Evolutionary conservation across 163 green algal genomes (phyloP), one percentile per base, ranked within the genome.

Genomic region (Chloromonas sp.): DNA sequence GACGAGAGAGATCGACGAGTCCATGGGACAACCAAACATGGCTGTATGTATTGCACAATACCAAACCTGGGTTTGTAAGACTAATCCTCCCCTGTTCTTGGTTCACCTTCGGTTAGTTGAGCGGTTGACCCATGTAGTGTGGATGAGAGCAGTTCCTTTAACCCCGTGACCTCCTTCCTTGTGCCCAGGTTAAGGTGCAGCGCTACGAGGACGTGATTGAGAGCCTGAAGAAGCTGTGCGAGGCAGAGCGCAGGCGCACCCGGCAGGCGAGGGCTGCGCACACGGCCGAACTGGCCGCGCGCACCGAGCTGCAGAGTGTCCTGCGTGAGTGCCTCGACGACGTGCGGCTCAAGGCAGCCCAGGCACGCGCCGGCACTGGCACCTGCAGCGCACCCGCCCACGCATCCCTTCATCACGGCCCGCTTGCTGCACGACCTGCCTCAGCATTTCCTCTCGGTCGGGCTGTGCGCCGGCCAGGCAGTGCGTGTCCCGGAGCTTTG

Each of bases 121-220:
- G 36, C 36, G 36, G 36, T 36, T 36, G 36, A 36, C 36, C 36
- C 36, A 36, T 36, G 36, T 36, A 36, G 36, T 36, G 36, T 36
- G 36, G 36, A 36, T 36, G 36, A 36, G 36, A 36, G 36, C 36
- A 36, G 36, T 36, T 36, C 36, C 36, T 36, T 36, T 36, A 36
- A 36, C 36, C 36, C 36, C 36, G 36, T 36, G 36, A 36, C 36
- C 36, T 36, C 36, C 36, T 36, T 36, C 36, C 36, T 36, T 11
- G 66, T 11, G 66, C 8, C 66, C 66, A 76, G 66, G 11, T 76
- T 11, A 76, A 76, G 66, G 66, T 76, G 66, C 81, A 88, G 84
- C 84, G 87, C 3, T 90, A 90, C 58, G 87, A 90, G 84, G 87
- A 87, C 71, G 84, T 90, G 59, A 88, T 90, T n/a, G 84, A 87